Evolutionary conservation across 106 monocot genomes (phyloP).

Genomic region (Agapanthus africanus): DNA sequence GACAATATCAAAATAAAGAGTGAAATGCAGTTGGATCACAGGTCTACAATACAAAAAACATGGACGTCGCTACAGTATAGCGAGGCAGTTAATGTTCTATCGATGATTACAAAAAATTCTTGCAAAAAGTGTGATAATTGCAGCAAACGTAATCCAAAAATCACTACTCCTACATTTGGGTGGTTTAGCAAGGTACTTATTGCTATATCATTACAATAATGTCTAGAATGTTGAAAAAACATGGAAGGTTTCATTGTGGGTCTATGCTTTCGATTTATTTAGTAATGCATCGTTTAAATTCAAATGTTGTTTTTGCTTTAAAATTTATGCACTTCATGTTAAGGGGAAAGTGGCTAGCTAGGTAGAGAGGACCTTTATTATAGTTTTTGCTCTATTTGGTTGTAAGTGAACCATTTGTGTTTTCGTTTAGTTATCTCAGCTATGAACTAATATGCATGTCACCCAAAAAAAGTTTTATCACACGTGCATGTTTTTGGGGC

Average conservation of each 20-base stretch:
- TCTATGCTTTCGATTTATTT: not conserved
- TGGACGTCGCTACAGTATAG: constrained; percentile 81
- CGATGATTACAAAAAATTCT: constrained; percentile 35
- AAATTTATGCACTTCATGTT: not conserved
- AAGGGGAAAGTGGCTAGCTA: not conserved
- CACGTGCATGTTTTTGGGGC: too few relatives aligned
- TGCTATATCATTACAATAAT: not conserved
- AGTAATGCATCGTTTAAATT: not conserved
- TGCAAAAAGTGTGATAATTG: constrained; percentile 62
- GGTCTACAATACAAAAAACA: constrained; percentile 11
- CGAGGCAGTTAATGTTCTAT: constrained; percentile 42
- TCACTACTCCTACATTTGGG: constrained; percentile 52
- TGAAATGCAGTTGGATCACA: constrained; percentile 4
- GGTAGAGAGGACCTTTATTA: not conserved
- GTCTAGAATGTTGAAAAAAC: not conserved
- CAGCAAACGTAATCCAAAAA: constrained; percentile 37
- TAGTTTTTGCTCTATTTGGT: not conserved
- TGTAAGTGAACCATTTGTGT: not conserved
- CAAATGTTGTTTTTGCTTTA: not conserved
- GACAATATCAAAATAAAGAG: constrained; percentile 6
- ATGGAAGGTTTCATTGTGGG: not conserved
- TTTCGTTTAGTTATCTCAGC: too few relatives aligned
- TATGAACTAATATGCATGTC: too few relatives aligned
- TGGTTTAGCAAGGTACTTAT: constrained; percentile 66
- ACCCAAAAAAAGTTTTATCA: too few relatives aligned